Evolutionary conservation across 345 rosid genomes (phyloP).

Genomic region (Pistacia atlantica): DNA sequence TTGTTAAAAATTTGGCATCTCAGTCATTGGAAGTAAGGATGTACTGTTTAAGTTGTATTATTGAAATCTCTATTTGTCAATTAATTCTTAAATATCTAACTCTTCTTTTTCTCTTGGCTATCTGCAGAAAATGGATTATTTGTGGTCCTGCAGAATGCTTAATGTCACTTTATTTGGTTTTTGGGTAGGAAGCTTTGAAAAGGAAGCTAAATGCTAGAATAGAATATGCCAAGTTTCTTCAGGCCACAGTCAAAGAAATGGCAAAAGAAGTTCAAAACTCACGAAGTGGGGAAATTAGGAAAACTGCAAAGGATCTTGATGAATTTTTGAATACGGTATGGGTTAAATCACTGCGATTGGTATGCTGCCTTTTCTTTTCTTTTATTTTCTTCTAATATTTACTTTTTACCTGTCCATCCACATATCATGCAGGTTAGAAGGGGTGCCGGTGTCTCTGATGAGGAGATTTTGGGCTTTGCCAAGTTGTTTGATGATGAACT

Average conservation of each 20-base stretch:
- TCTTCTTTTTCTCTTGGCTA: too few relatives aligned
- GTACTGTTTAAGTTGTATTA: too few relatives aligned
- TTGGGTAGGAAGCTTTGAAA: too few relatives aligned
- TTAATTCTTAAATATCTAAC: too few relatives aligned
- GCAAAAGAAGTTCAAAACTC: conserved; percentile 87
- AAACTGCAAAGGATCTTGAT: conserved; percentile 76
- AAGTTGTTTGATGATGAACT: conserved; percentile 78
- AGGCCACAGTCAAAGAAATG: conserved; percentile 3
- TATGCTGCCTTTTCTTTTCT: not conserved
- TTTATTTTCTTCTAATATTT: not conserved
- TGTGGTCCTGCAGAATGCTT: too few relatives aligned
- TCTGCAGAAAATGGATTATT: too few relatives aligned
- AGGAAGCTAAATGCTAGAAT: too few relatives aligned
- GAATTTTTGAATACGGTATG: conserved; percentile 59
- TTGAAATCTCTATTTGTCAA: too few relatives aligned
- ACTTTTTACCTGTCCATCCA: conserved; percentile 1
- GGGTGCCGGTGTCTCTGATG: conserved; percentile 62
- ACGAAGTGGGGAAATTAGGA: conserved; percentile 65
- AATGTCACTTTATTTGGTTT: too few relatives aligned
- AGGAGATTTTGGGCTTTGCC: conserved; percentile 74
- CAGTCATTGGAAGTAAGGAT: too few relatives aligned
- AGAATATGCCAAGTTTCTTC: too few relatives aligned
- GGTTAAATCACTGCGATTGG: not conserved
- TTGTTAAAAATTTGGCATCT: too few relatives aligned
- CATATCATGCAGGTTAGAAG: conserved; percentile 58